phyloP scores from a whole-genome alignment of 2,329 filamentous ascomycete species.

The Colletotrichum melonis region DNA sequence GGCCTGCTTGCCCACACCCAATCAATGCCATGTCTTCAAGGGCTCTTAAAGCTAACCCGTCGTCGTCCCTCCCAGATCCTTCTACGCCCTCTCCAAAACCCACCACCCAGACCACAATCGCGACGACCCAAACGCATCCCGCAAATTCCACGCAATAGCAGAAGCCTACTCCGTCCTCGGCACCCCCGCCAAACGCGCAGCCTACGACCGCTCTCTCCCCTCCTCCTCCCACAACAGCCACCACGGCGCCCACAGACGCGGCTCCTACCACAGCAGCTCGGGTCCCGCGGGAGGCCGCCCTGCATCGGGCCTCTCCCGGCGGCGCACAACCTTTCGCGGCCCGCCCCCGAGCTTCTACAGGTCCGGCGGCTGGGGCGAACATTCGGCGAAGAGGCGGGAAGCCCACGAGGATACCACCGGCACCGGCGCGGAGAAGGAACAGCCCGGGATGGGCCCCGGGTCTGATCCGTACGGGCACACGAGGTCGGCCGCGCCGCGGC shows the following conservation, averaged over 20 bases:
- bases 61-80: constrained; percentile 63
- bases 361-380: constrained; percentile 80
- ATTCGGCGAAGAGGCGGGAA: constrained; percentile 67
- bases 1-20: no score
- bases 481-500: constrained; percentile 68
- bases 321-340: constrained; percentile 81
- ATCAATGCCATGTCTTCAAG: not conserved
- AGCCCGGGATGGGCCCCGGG: constrained; percentile 69
- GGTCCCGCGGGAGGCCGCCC: constrained; percentile 79
- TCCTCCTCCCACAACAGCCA: constrained; percentile 45
- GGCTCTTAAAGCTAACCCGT: not conserved
- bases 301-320: constrained; percentile 82
- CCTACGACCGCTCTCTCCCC: constrained; percentile 81
- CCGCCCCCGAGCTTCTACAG: constrained; percentile 92
- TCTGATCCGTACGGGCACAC: constrained; percentile 57
- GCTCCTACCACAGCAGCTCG: constrained; percentile 64
- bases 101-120: constrained; percentile 95
- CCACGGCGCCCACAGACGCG: constrained; percentile 46
- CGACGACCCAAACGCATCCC: constrained; percentile 75
- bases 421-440: constrained; percentile 16
- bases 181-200: constrained; percentile 76
- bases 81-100: constrained; percentile 90
- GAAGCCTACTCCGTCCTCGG: constrained; percentile 86
- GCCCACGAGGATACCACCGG: constrained; percentile 59
- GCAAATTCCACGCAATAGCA: constrained; percentile 84